phyloP scores from a whole-genome alignment of 2,329 filamentous ascomycete species.

The Arthrobotrys megalospora region DNA sequence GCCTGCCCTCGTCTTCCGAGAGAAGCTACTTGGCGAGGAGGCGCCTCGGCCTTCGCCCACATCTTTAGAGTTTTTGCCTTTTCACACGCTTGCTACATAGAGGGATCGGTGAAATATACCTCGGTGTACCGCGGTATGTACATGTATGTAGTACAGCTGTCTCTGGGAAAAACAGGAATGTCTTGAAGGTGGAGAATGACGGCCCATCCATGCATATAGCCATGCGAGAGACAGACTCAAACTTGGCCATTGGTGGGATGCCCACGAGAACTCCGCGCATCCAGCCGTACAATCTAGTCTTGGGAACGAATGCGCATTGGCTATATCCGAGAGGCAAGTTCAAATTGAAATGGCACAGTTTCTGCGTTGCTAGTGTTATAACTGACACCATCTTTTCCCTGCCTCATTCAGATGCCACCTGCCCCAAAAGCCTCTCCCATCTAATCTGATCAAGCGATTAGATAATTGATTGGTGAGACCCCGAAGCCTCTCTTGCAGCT shows the following conservation, averaged over 20 bases:
- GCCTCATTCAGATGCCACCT: slow-evolving; percentile 24
- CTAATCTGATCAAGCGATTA: slow-evolving; percentile 62
- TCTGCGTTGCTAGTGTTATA: slow-evolving; percentile 47
- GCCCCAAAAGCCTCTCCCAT: slow-evolving; percentile 34
- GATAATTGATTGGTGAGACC: slow-evolving; percentile 57
- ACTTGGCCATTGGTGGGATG: slow-evolving; percentile 37
- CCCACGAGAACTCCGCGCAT: slow-evolving; percentile 18
- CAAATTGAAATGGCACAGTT: slow-evolving; percentile 8
- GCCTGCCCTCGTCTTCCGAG: slow-evolving; percentile 40
- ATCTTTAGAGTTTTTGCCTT: slow-evolving; percentile 23
- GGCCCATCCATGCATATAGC: slow-evolving; percentile 40
- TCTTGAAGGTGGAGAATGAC: slow-evolving; percentile 38
- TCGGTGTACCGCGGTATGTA: slow-evolving; percentile 30
- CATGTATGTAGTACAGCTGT: slow-evolving; percentile 39
- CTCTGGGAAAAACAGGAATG: slow-evolving; percentile 25
- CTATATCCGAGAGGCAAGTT: not conserved
- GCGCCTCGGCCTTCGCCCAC: slow-evolving; percentile 30
- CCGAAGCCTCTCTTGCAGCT: slow-evolving; percentile 21
- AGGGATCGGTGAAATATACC: slow-evolving; percentile 44
- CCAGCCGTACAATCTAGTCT: slow-evolving; percentile 14
- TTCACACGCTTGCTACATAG: slow-evolving; percentile 19
- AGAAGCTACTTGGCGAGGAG: slow-evolving; percentile 42
- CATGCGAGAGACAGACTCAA: slow-evolving; percentile 37
- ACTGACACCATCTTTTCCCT: not conserved
- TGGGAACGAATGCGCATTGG: slow-evolving; percentile 8